These are phyloP conservation scores for Tricholoma furcatifolium DNA, from an alignment of 768 basidiomycete species.

Conservation along the genomic window DNA sequence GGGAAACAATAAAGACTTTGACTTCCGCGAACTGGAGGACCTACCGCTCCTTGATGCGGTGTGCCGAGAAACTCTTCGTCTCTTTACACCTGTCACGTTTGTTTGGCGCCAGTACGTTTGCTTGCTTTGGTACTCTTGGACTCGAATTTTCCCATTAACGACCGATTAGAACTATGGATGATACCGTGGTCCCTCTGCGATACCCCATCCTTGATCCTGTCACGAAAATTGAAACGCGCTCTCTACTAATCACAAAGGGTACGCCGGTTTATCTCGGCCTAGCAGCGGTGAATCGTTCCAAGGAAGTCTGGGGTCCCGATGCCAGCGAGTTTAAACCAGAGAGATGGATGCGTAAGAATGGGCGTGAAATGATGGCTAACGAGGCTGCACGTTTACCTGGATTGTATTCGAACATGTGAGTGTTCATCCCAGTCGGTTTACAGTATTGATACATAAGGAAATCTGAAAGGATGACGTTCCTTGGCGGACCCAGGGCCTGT, in stretches of 20 bases:
- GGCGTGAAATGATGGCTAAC: slow-evolving; percentile 21
- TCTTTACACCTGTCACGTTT: slow-evolving; percentile 25
- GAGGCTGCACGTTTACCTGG: slow-evolving; percentile 39
- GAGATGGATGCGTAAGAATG: slow-evolving; percentile 38
- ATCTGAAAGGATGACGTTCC: slow-evolving; percentile 39
- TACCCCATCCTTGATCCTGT: slow-evolving; percentile 25
- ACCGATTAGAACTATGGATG: slow-evolving; percentile 26
- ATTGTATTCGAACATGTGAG: slow-evolving; percentile 39
- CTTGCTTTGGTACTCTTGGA: neutral
- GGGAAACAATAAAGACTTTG: slow-evolving; percentile 25
- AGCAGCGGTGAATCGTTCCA: slow-evolving; percentile 32
- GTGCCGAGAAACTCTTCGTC: slow-evolving; percentile 34
- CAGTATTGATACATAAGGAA: neutral
- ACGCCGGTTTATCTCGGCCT: slow-evolving; percentile 34
- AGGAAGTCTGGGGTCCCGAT: slow-evolving; percentile 45
- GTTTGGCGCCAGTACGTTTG: slow-evolving; percentile 29
- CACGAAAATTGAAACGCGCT: slow-evolving; percentile 23
- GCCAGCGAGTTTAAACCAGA: slow-evolving; percentile 48
- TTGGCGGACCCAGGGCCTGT: slow-evolving; percentile 44
- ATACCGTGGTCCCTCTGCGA: slow-evolving; percentile 32
- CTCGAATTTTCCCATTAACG: neutral
- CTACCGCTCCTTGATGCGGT: slow-evolving; percentile 38
- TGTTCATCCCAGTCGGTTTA: neutral
- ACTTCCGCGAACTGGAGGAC: slow-evolving; percentile 35
- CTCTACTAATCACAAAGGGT: slow-evolving; percentile 36